A percentile compares a stretch with the other conserved stretches of the same genome.
These are phyloP conservation scores for Geotrichum macrosporum DNA, from an alignment of 1,139 yeast species.

Conservation along the genomic window DNA sequence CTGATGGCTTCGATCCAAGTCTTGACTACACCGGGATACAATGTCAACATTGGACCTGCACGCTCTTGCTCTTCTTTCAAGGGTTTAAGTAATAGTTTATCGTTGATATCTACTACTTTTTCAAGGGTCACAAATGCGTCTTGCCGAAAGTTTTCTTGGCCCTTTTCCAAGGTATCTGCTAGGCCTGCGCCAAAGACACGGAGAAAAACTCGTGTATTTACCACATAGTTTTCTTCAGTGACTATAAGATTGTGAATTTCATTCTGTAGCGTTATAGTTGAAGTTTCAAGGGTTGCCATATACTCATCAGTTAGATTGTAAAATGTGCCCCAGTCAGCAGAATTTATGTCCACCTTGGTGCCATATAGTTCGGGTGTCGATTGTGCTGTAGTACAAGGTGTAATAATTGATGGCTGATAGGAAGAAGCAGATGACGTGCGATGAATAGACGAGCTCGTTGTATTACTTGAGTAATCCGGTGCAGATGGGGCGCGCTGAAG, in stretches of 20 bases:
- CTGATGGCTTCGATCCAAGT: constrained; percentile 11
- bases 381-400: constrained; percentile 9
- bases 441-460: too few relatives aligned
- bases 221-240: constrained; percentile 18
- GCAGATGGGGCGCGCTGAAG: too few relatives aligned
- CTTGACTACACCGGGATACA: constrained; percentile 5
- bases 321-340: constrained; percentile 16
- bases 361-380: constrained; percentile 10
- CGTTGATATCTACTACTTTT: constrained; percentile 10
- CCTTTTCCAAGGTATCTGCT: constrained; percentile 2
- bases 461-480: too few relatives aligned
- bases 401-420: not conserved
- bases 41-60: constrained; percentile 14
- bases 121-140: constrained; percentile 15
- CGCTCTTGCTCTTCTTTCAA: constrained; percentile 15
- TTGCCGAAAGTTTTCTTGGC: constrained; percentile 10
- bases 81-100: constrained; percentile 13
- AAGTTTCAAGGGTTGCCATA: not conserved
- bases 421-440: not conserved
- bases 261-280: constrained; percentile 12
- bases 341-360: not conserved
- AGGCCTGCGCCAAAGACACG: constrained; percentile 16
- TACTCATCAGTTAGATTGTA: constrained; percentile 14
- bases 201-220: constrained; percentile 12
- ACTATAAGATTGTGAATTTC: constrained; percentile 18